Conservation (phyloP, 2,329 filamentous ascomycete genomes). For the Diaporthe citriasiana region DNA sequence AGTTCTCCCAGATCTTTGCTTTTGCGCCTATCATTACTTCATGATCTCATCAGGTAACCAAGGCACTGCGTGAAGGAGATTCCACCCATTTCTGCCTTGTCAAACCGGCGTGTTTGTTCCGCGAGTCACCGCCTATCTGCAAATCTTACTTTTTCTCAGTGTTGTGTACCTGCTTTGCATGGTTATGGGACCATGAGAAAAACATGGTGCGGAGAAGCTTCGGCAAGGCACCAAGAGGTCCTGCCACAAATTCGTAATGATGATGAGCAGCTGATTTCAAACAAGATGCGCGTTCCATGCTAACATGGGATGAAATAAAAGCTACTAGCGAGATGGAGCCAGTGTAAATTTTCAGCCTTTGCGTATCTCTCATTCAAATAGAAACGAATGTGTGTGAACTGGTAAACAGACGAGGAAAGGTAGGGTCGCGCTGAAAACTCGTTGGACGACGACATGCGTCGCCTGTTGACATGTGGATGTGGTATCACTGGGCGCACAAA, state of each 20-base stretch:
- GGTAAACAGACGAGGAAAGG: not conserved
- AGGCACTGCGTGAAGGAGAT: not conserved
- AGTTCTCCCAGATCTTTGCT: not conserved
- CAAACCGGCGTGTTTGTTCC: not conserved
- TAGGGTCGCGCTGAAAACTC: not conserved
- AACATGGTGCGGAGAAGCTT: not conserved
- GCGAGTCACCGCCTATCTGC: conserved; percentile 31
- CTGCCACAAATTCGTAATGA: not conserved
- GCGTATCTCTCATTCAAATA: not conserved
- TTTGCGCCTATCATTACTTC: not conserved
- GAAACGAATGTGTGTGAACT: not conserved
- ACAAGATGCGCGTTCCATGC: too few relatives aligned
- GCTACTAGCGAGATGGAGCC: not conserved
- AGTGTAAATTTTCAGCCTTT: not conserved
- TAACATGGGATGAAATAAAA: too few relatives aligned
- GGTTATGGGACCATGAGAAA: not conserved
- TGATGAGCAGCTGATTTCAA: not conserved
- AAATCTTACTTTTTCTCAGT: conserved; percentile 1
- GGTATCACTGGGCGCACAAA: not conserved
- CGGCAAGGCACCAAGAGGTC: not conserved
- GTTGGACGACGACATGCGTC: not conserved
- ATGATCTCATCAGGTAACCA: too few relatives aligned
- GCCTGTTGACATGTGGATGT: not conserved
- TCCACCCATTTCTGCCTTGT: not conserved
- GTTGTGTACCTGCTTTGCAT: not conserved